A percentile compares a stretch with the other conserved stretches of the same genome.
These are phyloP conservation scores for Metschnikowia henanensis DNA, from an alignment of 805 yeast genomes.

Conservation along the genomic window DNA sequence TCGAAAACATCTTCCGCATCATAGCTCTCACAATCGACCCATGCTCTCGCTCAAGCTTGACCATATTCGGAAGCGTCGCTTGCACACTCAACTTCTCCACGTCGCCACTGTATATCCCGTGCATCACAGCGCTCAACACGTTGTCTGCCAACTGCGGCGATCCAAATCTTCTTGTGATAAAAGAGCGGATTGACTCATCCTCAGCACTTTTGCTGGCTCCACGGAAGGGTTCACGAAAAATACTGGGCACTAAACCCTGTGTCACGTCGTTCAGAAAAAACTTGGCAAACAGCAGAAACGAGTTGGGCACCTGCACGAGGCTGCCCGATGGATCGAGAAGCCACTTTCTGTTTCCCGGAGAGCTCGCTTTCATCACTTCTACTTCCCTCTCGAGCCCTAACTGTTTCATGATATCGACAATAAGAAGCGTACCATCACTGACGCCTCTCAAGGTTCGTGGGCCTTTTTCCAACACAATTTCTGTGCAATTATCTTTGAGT, in stretches of 20 bases:
- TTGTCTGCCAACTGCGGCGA: conserved; percentile 47
- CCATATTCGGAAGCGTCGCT: conserved; percentile 56
- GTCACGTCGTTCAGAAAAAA: conserved; percentile 47
- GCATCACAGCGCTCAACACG: conserved; percentile 75
- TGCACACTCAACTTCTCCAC: conserved; percentile 61
- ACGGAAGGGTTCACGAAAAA: conserved; percentile 53
- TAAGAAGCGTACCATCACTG: conserved; percentile 72
- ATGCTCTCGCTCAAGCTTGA: conserved; percentile 54
- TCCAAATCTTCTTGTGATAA: conserved; percentile 72
- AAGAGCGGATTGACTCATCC: conserved; percentile 75
- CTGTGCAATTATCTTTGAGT: conserved; percentile 25
- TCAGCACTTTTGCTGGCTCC: conserved; percentile 18
- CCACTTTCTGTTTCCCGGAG: conserved; percentile 73
- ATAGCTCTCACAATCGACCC: conserved; percentile 57
- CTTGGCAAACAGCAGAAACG: conserved; percentile 26
- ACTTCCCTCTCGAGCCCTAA: conserved; percentile 51
- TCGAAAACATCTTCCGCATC: conserved; percentile 29
- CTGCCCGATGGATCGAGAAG: conserved; percentile 47
- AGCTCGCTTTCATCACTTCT: conserved; percentile 53
- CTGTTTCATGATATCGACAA: conserved; percentile 57
- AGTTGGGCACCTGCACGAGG: conserved; percentile 56
- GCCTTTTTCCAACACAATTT: conserved; percentile 69
- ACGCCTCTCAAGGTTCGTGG: conserved; percentile 88
- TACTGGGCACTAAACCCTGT: conserved; percentile 43
- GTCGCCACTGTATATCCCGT: conserved; percentile 89